Evolutionary conservation across 169 alveolate species (phyloP), one percentile per base, ranked within the genome.

Genomic region (Cryptosporidium sp.): DNA sequence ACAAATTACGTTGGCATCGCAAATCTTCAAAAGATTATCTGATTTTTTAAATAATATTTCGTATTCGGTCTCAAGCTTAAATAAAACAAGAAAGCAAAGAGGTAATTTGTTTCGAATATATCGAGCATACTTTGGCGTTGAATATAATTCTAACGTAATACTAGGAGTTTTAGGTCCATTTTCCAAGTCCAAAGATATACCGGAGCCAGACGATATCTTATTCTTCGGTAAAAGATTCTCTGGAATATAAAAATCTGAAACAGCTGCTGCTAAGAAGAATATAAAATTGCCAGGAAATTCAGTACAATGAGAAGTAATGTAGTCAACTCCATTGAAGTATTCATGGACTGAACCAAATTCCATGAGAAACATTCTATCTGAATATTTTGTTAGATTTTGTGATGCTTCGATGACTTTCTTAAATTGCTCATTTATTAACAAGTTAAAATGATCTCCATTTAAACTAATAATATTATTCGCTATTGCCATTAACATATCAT

Each of bases 161-260:
- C 58, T 26, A 26, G 89, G 89, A 56, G 58, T 58, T n/a, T n/a
- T 14, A 6, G 44, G 6, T 37, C 35, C 71, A n/a, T 60, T 60
- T 2, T 67, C 37, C 26, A 92, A 18, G 1, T 18, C 52, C 10
- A 93, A 48, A 9, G 87, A 67, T 2, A 35, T 67, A 3, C 68
- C 86, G 52, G 52, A 60, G 45, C 85, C 56, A 7, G 60, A 58
- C 26, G 87, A 60, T 39, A 85, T 87, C 48, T 84, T 93, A 65
- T 62, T 8, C 6, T 73, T 65, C 21, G 67, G 51, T 45, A 86
- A 70, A 7, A 85, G 29, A 37, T 85, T 31, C 26, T 62, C 72
- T 23, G 97, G 96, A 42, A 95, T 86, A 72, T 94, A 95, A 69
- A 93, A 96, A 85, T 96, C 97, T 68, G 97, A 94, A 1, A 94